phyloP scores from a whole-genome alignment of 2,329 filamentous ascomycete species.

The Trichophyton rubrum region DNA sequence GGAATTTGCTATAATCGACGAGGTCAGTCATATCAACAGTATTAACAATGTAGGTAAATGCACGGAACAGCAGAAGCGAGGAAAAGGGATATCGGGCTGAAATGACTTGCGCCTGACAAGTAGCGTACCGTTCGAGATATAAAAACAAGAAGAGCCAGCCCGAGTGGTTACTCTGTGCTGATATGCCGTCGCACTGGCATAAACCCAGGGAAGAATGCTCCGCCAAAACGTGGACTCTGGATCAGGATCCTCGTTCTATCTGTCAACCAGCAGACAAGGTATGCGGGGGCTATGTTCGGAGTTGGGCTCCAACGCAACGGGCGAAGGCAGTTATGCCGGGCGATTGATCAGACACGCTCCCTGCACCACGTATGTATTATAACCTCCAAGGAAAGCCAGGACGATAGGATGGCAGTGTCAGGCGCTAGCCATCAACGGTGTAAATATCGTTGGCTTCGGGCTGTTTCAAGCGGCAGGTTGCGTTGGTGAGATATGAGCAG shows the following conservation, averaged over 20 bases:
- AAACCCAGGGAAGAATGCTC: neutral
- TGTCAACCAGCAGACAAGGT: neutral
- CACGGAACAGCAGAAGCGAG: neutral
- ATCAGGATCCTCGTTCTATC: neutral
- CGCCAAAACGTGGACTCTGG: neutral
- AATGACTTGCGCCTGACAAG: neutral
- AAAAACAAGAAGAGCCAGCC: neutral
- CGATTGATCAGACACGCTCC: neutral
- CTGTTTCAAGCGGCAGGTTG: neutral
- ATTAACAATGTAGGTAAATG: neutral
- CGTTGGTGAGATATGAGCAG: slow-evolving; percentile 3
- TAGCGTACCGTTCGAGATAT: neutral
- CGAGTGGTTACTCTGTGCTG: neutral
- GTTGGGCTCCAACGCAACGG: slow-evolving; percentile 1
- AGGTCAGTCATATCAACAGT: neutral
- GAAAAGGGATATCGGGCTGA: neutral
- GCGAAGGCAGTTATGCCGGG: neutral
- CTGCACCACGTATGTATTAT: neutral
- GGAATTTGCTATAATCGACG: neutral
- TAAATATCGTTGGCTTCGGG: neutral
- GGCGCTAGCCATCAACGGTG: neutral
- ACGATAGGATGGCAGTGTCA: neutral
- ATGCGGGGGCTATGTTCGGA: neutral
- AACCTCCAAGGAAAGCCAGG: neutral
- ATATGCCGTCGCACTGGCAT: neutral